These are phyloP conservation scores for Lipomyces oligophaga DNA, from an alignment of 805 yeast genomes.

Conservation along the genomic window DNA sequence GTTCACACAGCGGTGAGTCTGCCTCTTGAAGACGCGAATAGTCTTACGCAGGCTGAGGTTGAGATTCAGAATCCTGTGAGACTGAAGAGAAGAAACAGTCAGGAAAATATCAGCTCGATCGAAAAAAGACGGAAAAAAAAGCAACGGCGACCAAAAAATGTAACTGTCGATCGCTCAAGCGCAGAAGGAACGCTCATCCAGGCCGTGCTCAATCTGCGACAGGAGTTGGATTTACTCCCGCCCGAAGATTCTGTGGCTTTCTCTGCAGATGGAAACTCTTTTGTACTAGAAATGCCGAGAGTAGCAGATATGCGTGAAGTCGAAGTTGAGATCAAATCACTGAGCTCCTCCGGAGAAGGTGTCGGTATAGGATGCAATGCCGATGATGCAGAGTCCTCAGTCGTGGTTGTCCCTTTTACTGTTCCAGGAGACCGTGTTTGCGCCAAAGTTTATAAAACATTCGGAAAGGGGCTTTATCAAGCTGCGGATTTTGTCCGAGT, in stretches of 20 bases:
- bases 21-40: not conserved
- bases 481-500: conserved; percentile 70
- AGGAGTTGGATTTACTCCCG: conserved; percentile 40
- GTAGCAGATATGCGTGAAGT: conserved; percentile 55
- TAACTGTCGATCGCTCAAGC: conserved; percentile 60
- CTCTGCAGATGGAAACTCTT: conserved; percentile 54
- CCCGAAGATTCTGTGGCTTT: conserved; percentile 43
- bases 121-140: conserved; percentile 11
- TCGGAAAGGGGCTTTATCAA: conserved; percentile 54
- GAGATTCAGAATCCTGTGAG: not conserved
- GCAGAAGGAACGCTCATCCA: conserved; percentile 73
- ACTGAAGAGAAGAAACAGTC: not conserved
- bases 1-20: too few species aligned
- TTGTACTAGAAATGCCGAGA: conserved; percentile 53
- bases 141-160: conserved; percentile 45
- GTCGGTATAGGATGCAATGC: conserved; percentile 67
- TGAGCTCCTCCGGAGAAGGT: conserved; percentile 86
- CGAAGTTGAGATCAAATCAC: conserved; percentile 53
- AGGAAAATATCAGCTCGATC: too few species aligned
- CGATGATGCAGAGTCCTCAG: conserved; percentile 39
- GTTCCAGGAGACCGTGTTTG: conserved; percentile 78
- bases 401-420: conserved; percentile 80
- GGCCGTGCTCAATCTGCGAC: conserved; percentile 63
- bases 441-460: conserved; percentile 69
- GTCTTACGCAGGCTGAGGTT: not conserved